Evolutionary conservation across 352 stramenopile species (phyloP), one percentile per base, ranked within the genome.

Genomic region (Labyrinthula sp.): DNA sequence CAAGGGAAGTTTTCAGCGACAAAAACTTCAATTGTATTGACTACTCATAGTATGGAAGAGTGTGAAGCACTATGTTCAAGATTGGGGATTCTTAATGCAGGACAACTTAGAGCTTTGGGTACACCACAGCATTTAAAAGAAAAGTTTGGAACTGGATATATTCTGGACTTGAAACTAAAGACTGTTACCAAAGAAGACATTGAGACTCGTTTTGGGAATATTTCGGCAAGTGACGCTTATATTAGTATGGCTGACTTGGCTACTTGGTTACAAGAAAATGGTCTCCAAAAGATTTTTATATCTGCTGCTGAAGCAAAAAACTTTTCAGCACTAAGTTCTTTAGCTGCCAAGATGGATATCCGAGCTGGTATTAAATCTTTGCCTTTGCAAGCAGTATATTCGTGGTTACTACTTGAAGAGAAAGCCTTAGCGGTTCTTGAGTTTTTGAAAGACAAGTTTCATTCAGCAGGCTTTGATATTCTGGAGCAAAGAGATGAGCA

Each of bases 121-220:
- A 67, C 55, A 2, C 45, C 62, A n/a, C 58, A 70, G 36, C 40
- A 72, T 34, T 47, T 77, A 3, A 73, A 67, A 40, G 58, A 46
- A 6, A 45, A 25, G 20, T 67, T 57, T 22, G 47, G 47, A 4
- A 45, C 38, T 30, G 75, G 76, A 2, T 21, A 52, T 29, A 31
- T 83, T 41, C 15, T 85, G 10, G 72, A 86, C 33, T 68, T 62
- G 40, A 84, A 82, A 56, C 46, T 78, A 18, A 10, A 15, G 3
- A 47, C 39, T 14, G 20, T 21, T 21, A 38, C 0, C 34, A 15
- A 30, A 3, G 23, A 47, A 18, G 37, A 24, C 2, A 33, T 18
- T 14, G 10, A 48, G 5, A 3, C 15, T 2, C 38, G 41, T n/a
- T 15, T 56, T 14, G 46, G 31, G 18, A n/a, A n/a, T n/a, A n/a